Evolutionary conservation across 106 monocot genomes (phyloP).

Genomic region (Narthecium ossifragum): DNA sequence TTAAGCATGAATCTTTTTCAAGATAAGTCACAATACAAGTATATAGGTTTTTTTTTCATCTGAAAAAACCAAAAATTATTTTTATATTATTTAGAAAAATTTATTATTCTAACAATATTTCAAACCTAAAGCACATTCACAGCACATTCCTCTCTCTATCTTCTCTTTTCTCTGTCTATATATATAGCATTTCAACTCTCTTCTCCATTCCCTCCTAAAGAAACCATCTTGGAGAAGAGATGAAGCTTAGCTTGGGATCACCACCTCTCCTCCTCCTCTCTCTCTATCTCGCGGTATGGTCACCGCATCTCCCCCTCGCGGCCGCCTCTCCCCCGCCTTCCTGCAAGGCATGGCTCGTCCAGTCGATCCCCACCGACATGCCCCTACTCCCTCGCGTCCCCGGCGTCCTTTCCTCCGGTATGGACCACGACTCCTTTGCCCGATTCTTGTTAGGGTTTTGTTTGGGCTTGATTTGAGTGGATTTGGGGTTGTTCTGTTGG

Average conservation of each 20-base stretch:
- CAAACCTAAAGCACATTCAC: too few species aligned
- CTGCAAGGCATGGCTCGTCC: constrained; percentile 92
- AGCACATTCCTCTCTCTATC: too few species aligned
- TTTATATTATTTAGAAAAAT: too few species aligned
- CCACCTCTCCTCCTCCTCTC: background rate
- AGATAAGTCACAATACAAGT: too few species aligned
- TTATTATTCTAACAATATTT: too few species aligned
- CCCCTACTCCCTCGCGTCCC: constrained; percentile 62
- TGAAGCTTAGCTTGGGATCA: too few species aligned
- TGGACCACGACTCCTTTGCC: background rate
- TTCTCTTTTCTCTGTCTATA: background rate
- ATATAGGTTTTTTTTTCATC: too few species aligned
- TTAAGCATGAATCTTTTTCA: too few species aligned
- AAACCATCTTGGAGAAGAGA: background rate
- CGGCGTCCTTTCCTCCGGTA: constrained; percentile 83
- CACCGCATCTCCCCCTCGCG: constrained; percentile 1
- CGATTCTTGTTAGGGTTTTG: background rate
- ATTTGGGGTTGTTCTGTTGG: background rate
- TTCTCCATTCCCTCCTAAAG: background rate
- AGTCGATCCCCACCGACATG: constrained; percentile 96
- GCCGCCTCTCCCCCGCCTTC: constrained; percentile 14
- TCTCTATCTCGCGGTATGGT: constrained; percentile 2
- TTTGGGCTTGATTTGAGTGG: background rate
- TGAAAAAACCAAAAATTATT: too few species aligned
- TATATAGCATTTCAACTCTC: too few species aligned